These are phyloP conservation scores for Phoma herbarum DNA, from an alignment of 2,329 filamentous ascomycete species.

Conservation along the genomic window DNA sequence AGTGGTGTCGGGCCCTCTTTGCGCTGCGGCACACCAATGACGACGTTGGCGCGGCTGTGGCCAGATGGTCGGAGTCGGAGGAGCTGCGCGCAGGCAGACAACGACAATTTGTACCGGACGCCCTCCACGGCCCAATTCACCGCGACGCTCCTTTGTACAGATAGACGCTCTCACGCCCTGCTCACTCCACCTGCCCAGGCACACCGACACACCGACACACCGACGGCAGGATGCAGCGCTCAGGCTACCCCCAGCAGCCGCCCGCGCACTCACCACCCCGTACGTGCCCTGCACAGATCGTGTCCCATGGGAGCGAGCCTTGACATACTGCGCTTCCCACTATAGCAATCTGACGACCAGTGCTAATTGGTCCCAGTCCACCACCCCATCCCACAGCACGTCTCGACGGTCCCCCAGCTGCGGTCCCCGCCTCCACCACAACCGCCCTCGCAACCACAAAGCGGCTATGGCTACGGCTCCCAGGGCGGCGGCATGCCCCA, in stretches of 20 bases:
- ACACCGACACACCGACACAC: no score
- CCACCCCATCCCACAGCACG: conserved; percentile 97
- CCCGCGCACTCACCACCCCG: conserved; percentile 81
- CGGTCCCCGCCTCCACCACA: conserved; percentile 88
- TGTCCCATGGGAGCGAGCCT: no score
- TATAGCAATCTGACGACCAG: no score
- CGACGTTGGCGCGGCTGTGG: conserved; percentile 37
- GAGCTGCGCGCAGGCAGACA: conserved; percentile 17
- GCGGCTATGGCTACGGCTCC: conserved; percentile 76
- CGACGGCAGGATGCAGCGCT: conserved; percentile 78
- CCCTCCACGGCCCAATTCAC: not conserved
- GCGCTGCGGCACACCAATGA: conserved; percentile 26
- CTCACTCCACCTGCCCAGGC: not conserved
- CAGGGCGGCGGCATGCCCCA: conserved; percentile 55
- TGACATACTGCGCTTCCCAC: no score
- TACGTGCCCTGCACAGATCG: conserved; percentile 51
- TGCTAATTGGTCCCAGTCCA: conserved; percentile 57
- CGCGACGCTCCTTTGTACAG: not conserved
- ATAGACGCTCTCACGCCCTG: not conserved
- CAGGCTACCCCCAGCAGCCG: conserved; percentile 75
- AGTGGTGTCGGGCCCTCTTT: conserved; percentile 10
- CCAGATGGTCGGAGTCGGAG: conserved; percentile 31
- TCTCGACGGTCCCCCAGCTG: conserved; percentile 96
- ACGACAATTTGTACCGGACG: not conserved
- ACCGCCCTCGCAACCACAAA: conserved; percentile 72